Base-by-base conservation (phyloP, 139 green algal species). In the Auxenochlorella pyrenoidosa region DNA sequence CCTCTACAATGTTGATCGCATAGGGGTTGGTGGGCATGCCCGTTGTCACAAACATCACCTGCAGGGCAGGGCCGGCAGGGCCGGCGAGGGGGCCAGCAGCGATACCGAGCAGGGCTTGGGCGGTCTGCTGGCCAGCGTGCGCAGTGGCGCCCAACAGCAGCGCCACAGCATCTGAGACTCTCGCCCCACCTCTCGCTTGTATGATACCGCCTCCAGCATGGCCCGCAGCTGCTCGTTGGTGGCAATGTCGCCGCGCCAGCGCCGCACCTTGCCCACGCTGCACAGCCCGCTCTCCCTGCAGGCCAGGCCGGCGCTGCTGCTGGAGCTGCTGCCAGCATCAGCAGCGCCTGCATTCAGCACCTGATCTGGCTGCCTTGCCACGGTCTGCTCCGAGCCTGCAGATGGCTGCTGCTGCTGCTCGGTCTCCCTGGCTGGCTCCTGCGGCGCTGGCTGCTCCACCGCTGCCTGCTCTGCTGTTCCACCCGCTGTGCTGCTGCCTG, bases 1-100 rank as follows among this genome's bases (percentile, higher is more conserved):
- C 70, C 70, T 47, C 34, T 1, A 76, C 70, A 12, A 28, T 44
- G 70, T 47, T 76, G 70, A 76, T 18, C 21, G 2, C 36, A 8
- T 28, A 47, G 19, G 70, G 12, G 70, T 47, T 76, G 70, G 38
- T 38, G 6, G 15, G 34, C 32, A 41, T 40, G 68, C n/a, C 32
- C 28, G 68, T 41, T 2, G 68, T 75, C 68, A 75, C 68, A 75
- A 75, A 75, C 68, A 75, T 75, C 28, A 75, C 34, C 68, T 75
- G 68, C 63, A 10, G 6, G 36, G 68, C 32, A 75, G 68, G 34
- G 68, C 5, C 6, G 24, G 28, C n/a, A 75, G 68, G 68, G 68
- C 12, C n/a, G 12, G 66, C 12, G 34, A 44, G n/a, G 68, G 13
- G 68, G 16, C 28, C 5, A 41, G n/a, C n/a, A n/a, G n/a, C n/a